phyloP scores from a whole-genome alignment of 257 asterid genomes.

The Lavandula angustifolia region DNA sequence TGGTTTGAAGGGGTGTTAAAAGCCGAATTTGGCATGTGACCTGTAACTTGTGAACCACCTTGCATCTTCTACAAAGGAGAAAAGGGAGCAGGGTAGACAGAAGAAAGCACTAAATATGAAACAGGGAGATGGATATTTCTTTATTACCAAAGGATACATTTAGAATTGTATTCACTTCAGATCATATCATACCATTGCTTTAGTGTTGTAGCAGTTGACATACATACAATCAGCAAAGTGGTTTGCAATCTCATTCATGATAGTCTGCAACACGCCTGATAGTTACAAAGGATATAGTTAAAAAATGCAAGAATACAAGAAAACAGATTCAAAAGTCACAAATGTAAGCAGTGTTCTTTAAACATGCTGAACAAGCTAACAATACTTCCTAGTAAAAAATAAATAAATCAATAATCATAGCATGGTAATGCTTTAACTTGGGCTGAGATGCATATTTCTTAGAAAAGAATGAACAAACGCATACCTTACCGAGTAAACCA shows the following conservation, averaged over 20 bases:
- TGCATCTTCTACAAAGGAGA: slow-evolving; percentile 51
- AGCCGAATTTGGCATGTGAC: slow-evolving; percentile 51
- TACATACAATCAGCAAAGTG: slow-evolving; percentile 84
- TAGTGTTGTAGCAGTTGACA: slow-evolving; percentile 79
- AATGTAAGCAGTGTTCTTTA: slow-evolving; percentile 1
- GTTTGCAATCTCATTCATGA: slow-evolving; percentile 80
- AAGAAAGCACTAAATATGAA: slow-evolving; percentile 16
- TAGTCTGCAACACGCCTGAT: slow-evolving; percentile 77
- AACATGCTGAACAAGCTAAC: neutral
- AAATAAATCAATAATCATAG: neutral
- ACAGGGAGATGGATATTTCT: neutral
- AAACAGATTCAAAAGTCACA: slow-evolving; percentile 10
- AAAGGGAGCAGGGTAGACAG: neutral
- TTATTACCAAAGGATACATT: slow-evolving; percentile 2
- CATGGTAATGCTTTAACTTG: neutral
- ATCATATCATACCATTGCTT: slow-evolving; percentile 55
- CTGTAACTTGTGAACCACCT: slow-evolving; percentile 45
- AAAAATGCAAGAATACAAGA: neutral
- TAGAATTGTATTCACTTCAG: slow-evolving; percentile 23
- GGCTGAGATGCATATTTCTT: neutral
- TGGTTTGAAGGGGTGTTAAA: slow-evolving; percentile 63
- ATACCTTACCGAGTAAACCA: slow-evolving; percentile 81
- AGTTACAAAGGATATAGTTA: slow-evolving; percentile 18
- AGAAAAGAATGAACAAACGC: slow-evolving; percentile 2
- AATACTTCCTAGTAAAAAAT: neutral